Base-by-base conservation (phyloP, 495 filamentous ascomycete species). In the Penicillium ochrochloron region DNA sequence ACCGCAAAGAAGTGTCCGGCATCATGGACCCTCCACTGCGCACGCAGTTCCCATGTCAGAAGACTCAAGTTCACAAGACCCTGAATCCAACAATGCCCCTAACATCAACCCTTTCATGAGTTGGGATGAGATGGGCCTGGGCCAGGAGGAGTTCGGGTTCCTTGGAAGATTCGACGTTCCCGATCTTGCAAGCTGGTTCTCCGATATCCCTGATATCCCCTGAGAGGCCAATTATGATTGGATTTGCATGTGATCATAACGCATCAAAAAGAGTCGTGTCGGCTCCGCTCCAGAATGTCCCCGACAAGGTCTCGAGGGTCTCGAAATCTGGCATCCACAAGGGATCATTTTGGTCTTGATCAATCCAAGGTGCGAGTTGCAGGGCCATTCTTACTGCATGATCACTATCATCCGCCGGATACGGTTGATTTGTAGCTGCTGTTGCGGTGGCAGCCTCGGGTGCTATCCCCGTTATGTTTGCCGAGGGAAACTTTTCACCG, bases 301-400 rank as follows among this genome's bases (percentile, higher is more conserved):
- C 75, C 1, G 79, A 76, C 34, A 80, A 42, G 67, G 71, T 76
- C 64, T 82, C 77, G 60, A 80, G 58, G 0, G 77, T 80, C 67
- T 79, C 79, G 53, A 82, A 82, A 57, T 82, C 78, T n/a, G 79
- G 79, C 72, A 82, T 79, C 78, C 78, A 82, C 29, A 82, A 66
- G 6, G 76, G 79, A 59, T 73, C 73, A 60, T 72, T 76, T 48
- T 75, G 71, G 54, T 76, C 73, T 52, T 80, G 74, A 62, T 82
- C 78, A 57, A 82, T 82, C 79, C 78, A 82, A 27, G 79, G 79
- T 6, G 79, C 79, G 57, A 80, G 73, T 60, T 80, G 73, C 50
- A 82, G 64, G n/a, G 78, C 78, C 78, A 82, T 82, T 12, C 76
- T 69, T 37, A 82, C 76, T 19, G 77, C 78, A 66, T 82, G 70